These are phyloP conservation scores for Amanita pallidorosea DNA, from an alignment of 768 basidiomycete species.

Conservation along the genomic window DNA sequence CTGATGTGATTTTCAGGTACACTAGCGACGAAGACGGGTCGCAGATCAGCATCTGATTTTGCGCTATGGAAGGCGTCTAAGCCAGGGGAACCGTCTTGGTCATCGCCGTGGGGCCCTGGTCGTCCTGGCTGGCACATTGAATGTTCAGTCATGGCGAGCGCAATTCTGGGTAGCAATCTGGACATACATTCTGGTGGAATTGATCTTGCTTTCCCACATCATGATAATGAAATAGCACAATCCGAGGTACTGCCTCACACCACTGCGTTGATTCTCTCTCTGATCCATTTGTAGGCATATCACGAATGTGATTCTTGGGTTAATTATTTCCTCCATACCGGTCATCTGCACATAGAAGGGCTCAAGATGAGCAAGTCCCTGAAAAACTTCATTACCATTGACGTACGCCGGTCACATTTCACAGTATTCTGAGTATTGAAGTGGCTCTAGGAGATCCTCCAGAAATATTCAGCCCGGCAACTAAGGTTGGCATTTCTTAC, in stretches of 20 bases:
- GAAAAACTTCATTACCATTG: slow-evolving; percentile 98
- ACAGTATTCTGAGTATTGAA: not conserved
- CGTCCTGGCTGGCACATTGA: slow-evolving; percentile 99
- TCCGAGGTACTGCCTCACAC: slow-evolving; percentile 53
- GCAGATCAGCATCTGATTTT: slow-evolving; percentile 84
- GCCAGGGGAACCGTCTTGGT: slow-evolving; percentile 94
- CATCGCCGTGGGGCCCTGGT: slow-evolving; percentile 92
- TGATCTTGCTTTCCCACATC: slow-evolving; percentile 98
- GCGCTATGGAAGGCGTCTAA: slow-evolving; percentile 97
- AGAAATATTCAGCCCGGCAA: slow-evolving; percentile 77
- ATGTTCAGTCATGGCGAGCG: slow-evolving; percentile 96
- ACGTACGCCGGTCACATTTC: slow-evolving; percentile 33
- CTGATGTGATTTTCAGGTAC: slow-evolving; percentile 19
- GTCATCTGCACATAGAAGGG: slow-evolving; percentile 96
- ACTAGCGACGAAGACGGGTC: slow-evolving; percentile 38
- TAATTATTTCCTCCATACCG: slow-evolving; percentile 97
- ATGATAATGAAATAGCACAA: slow-evolving; percentile 98
- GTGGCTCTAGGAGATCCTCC: slow-evolving; percentile 63
- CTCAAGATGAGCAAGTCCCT: slow-evolving; percentile 99
- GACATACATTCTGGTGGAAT: slow-evolving; percentile 98
- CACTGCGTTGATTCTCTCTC: not conserved
- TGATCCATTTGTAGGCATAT: slow-evolving; percentile 54
- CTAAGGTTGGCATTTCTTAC: slow-evolving; percentile 85
- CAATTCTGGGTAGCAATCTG: slow-evolving; percentile 81
- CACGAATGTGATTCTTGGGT: slow-evolving; percentile 92